These are phyloP conservation scores for Crepidotus variabilis DNA, from an alignment of 768 basidiomycete species.

Conservation along the genomic window DNA sequence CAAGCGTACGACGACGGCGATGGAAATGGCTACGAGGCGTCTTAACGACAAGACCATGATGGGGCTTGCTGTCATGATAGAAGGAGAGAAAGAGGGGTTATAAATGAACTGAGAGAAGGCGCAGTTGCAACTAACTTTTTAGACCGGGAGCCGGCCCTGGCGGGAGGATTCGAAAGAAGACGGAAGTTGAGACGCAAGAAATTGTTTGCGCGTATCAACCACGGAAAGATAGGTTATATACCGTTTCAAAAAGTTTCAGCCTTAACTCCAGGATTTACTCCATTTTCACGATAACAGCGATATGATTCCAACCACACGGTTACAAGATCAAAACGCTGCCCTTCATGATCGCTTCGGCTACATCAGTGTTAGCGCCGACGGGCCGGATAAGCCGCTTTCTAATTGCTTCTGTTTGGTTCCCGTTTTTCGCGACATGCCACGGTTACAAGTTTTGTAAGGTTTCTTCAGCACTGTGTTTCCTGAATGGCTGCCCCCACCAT, in stretches of 20 bases:
- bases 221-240: too few relatives aligned
- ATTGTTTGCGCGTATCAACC: too few relatives aligned
- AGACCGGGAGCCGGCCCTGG: constrained; percentile 7
- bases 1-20: constrained; percentile 42
- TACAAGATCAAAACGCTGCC: too few relatives aligned
- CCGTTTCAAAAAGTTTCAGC: too few relatives aligned
- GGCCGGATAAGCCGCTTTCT: not conserved
- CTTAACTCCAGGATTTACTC: too few relatives aligned
- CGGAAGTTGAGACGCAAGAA: not conserved
- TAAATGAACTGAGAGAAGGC: constrained; percentile 4
- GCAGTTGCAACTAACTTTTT: not conserved
- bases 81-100: constrained; percentile 3
- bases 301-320: too few relatives aligned
- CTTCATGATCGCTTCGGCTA: too few relatives aligned
- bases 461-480: constrained; percentile 9
- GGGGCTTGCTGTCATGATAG: constrained; percentile 12
- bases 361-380: too few relatives aligned
- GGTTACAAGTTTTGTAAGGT: constrained; percentile 12
- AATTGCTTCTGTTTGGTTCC: constrained; percentile 37
- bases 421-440: constrained; percentile 24
- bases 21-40: constrained; percentile 49
- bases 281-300: too few relatives aligned
- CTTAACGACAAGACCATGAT: constrained; percentile 44
- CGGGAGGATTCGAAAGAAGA: constrained; percentile 1
- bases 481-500: constrained; percentile 40